Base-by-base conservation (phyloP, 1,139 yeast genomes). In the Diutina mesorugosa region DNA sequence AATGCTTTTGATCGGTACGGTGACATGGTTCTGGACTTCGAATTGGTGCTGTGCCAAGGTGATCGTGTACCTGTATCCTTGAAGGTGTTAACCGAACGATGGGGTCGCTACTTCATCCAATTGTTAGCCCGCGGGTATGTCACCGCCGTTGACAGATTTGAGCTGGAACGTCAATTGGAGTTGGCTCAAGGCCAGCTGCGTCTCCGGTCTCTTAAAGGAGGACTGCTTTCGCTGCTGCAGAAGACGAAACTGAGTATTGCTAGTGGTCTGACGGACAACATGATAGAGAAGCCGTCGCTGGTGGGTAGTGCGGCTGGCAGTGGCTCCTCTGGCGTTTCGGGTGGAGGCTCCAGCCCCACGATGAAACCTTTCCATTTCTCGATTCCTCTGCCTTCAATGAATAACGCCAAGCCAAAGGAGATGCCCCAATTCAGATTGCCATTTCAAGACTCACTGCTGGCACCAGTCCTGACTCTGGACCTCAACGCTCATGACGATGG, bases 1-100 rank as follows among this genome's bases (percentile, higher is more conserved):
- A 85, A 82, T 65, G 88, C 90, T 0, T 78, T 85, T 64, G 89
- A 84, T 62, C 72, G 88, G 55, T 83, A 77, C 67, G 87, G 87
- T 0, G 78, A 77, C 51, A 72, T 83, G 12, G 69, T 86, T 9
- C 78, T 90, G 0, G 95, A 87, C 68, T 83, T 87, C 66, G 91
- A 86, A 64, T 71, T 87, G 56, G 77, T 87, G 10, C 78, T 88
- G 1, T 74, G 79, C 18, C 87, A 81, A 63, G 91, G 91, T 3
- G 85, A 82, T 56, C 69, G 84, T 45, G 75, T 85, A 14, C 82
- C 86, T 0, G 82, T 84, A 1, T 84, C 90, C 0, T 61, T 82
- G 55, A 74, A 74, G 60, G 71, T 86, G 3, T 73, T 87, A 56
- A 72, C 86, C 61, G 85, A 83, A 62, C 73, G 93, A 64, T 87